Evolutionary conservation across 768 basidiomycete species (phyloP).

Genomic region (Pulveroboletus sp.): DNA sequence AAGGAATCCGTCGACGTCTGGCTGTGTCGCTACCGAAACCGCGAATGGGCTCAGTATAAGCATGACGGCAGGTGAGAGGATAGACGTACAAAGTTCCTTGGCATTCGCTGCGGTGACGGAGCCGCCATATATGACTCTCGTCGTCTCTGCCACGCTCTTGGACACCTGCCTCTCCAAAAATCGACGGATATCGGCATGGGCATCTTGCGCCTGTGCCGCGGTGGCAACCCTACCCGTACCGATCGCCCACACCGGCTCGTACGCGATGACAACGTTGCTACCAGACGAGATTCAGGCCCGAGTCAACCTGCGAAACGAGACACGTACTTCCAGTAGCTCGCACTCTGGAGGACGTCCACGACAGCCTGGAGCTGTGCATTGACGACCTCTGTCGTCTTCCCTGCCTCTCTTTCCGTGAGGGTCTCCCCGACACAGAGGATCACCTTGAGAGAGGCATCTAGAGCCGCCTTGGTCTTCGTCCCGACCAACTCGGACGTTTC

Average conservation of each 20-base stretch:
- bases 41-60: not conserved
- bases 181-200: slow-evolving; percentile 76
- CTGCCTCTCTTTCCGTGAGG: slow-evolving; percentile 78
- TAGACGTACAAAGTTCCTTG: slow-evolving; percentile 74
- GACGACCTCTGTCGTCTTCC: slow-evolving; percentile 74
- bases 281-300: not conserved
- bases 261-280: slow-evolving; percentile 91
- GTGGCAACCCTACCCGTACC: slow-evolving; percentile 97
- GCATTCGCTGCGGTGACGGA: slow-evolving; percentile 88
- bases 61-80: not conserved
- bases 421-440: slow-evolving; percentile 98
- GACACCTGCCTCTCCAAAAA: slow-evolving; percentile 69
- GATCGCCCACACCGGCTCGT: slow-evolving; percentile 98
- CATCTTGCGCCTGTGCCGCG: slow-evolving; percentile 86
- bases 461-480: slow-evolving; percentile 78
- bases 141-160: slow-evolving; percentile 59
- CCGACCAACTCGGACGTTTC: slow-evolving; percentile 83
- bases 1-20: slow-evolving; percentile 95
- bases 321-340: slow-evolving; percentile 75
- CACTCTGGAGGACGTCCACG: slow-evolving; percentile 48
- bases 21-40: slow-evolving; percentile 50
- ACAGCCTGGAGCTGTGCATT: slow-evolving; percentile 78
- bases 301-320: not conserved
- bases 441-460: slow-evolving; percentile 71
- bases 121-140: slow-evolving; percentile 93